Evolutionary conservation across 352 stramenopile species (phyloP), one percentile per base, ranked within the genome.

Genomic region (Phytophthora constricta): DNA sequence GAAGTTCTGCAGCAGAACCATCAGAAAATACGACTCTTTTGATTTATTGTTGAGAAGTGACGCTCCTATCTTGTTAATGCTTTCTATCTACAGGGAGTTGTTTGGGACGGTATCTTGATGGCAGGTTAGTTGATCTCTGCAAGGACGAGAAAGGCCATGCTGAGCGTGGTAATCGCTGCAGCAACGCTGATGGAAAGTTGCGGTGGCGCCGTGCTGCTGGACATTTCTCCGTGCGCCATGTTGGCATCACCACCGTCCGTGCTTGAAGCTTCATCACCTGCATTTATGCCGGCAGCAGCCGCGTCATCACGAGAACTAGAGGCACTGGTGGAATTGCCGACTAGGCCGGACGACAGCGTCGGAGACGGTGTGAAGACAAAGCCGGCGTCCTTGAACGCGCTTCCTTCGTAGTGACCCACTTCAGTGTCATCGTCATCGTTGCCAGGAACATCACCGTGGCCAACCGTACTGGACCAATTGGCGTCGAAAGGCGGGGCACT

Each of bases 41-140:
- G n/a, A n/a, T n/a, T n/a, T n/a, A n/a, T n/a, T n/a, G n/a, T n/a
- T n/a, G n/a, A n/a, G n/a, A n/a, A n/a, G n/a, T n/a, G n/a, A n/a
- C n/a, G n/a, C n/a, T n/a, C n/a, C n/a, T n/a, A n/a, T n/a, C n/a
- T n/a, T n/a, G n/a, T n/a, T n/a, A n/a, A n/a, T n/a, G n/a, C n/a
- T n/a, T n/a, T n/a, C n/a, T n/a, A n/a, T n/a, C n/a, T n/a, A n/a
- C n/a, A n/a, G n/a, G n/a, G n/a, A n/a, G n/a, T n/a, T n/a, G n/a
- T n/a, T n/a, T n/a, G n/a, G n/a, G n/a, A n/a, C n/a, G n/a, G n/a
- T n/a, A n/a, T n/a, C n/a, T n/a, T n/a, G n/a, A n/a, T n/a, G n/a
- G n/a, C 39, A 95, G 86, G 31, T 37, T 37, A 37, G 31, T 37
- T 37, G 31, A 11, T 37, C 31, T 13, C 13, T 13, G 13, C 31